Base-by-base conservation (phyloP, 164 flowering plant species). In the Magnolia kwangsiensis region DNA sequence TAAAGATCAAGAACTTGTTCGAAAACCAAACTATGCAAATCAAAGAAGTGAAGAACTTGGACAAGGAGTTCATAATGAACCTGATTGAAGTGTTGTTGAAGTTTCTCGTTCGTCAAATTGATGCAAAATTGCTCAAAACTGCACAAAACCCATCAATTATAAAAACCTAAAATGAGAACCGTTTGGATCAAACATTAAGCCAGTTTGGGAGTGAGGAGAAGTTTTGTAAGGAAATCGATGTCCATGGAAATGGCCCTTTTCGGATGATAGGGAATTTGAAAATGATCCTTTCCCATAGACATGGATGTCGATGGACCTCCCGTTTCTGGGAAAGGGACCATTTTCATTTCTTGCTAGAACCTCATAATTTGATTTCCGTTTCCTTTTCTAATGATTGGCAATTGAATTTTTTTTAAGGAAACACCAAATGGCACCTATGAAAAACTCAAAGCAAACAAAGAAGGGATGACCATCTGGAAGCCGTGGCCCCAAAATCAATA, bases 121-220 rank as follows among this genome's bases (percentile, higher is more conserved):
- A 96, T 96, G 85, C 99, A 96, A 78, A 96, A 96, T 79, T 96
- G 99, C 87, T 96, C 99, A 86, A 96, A 96, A 79, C 99, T 96
- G 92, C 83, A 86, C 51, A 74, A 37, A 59, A 50, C 27, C 63
- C 59, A 72, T 3, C 63, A 55, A 59, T 45, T 7, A 9, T 31
- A 19, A 64, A 29, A 68, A 27, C 71, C 71, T 31, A 14, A 14
- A 24, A 31, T 65, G 2, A 65, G 68, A 9, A 23, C 7, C 68
- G 4, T 23, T 65, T 21, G 14, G n/a, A 19, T 65, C 29, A 65
- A 65, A 65, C 16, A 55, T 55, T 55, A 11, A 4, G 18, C 61
- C 13, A 55, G 16, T 55, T 55, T 55, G 61, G 18, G 18, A 8
- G 61, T 0, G 16, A 3, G 61, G 18, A 55, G 18, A 55, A 55